Evolutionary conservation across 1,284 basidiomycete genomes (phyloP), one percentile per base, ranked within the genome.

Genomic region (Xerocomus nothofagi): DNA sequence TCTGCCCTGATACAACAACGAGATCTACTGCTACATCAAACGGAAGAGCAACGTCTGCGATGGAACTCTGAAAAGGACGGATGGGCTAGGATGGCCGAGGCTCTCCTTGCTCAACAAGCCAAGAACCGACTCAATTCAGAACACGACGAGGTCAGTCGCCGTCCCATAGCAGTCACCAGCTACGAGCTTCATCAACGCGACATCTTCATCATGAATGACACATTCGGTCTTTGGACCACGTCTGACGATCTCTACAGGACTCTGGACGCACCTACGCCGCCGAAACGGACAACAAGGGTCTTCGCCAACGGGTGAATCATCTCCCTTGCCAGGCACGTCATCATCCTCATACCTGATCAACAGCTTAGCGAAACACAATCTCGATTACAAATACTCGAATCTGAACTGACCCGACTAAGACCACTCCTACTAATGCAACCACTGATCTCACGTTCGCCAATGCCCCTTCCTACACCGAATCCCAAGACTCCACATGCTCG

Each of bases 71-170:
- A 86, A 60, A 73, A 76, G 54, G 78, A 79, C 7, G 71, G 75
- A 4, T 88, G 82, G 79, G 75, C 74, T 12, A 72, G 84, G 46
- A 78, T 76, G 51, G 77, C 80, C 0, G 85, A 88, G 52, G 84
- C 82, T 6, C 70, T 88, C 34, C 71, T 84, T 47, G 63, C 69
- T 1, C 78, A 78, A 48, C 71, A 74, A 36, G 69, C 71, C 44
- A 75, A 70, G 43, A 71, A 69, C 20, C 53, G 55, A 27, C 59
- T 65, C 15, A 59, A 58, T 9, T 45, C 61, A 11, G 63, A 68
- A 2, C 74, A 67, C 53, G 73, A 79, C 46, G 74, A 81, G 65
- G 79, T 80, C 45, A 52, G 69, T 62, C 44, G 14, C 21, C n/a
- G 9, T 56, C 36, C 39, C 14, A 18, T 29, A 21, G 8, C 42